Evolutionary conservation across 129 eudicot genomes (phyloP), one percentile per base, ranked within the genome.

Genomic region (Pittosporum tobira): DNA sequence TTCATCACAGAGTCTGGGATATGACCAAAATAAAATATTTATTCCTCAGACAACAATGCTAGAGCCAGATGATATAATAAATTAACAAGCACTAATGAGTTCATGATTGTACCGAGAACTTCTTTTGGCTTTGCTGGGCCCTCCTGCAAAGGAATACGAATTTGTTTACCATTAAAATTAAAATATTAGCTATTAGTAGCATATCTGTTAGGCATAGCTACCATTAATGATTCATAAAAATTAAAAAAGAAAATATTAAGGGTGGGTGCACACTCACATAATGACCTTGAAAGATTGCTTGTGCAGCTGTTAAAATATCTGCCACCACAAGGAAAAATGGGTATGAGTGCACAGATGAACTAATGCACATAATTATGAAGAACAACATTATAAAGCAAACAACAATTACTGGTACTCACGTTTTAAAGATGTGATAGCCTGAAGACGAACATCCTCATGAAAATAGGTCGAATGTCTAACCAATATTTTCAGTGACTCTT

Each of bases 401-500:
- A 30, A 49, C 49, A 49, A 51, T 48, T 18, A 37, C 28, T 27
- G 57, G 23, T 43, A 78, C 96, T 86, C 67, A 91, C 99, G 74
- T 75, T 83, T 91, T 70, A 91, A 72, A 50, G 83, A 68, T 43
- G 74, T 87, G 50, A 91, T 83, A 42, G 99, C 96, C 74, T 91
- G 99, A 49, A 91, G 96, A 42, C 99, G 86, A 73, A 91, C 99
- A 71, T 91, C 99, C 83, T 91, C 99, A 61, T 91, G 99, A 58
- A 91, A 91, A 75, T 91, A 91, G 48, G 76, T 70, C 2, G 99
- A 86, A 61, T 91, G 99, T 53, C 80, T 77, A 55, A 91, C 79
- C 71, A 87, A 47, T 58, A 91, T 91, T 79, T 83, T 91, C 75
- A 83, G 56, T 1, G 96, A 73, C 81, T 91, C 99, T 51, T 91